These are phyloP conservation scores for Brassica incana DNA, from an alignment of 345 rosid genomes.

Conservation along the genomic window DNA sequence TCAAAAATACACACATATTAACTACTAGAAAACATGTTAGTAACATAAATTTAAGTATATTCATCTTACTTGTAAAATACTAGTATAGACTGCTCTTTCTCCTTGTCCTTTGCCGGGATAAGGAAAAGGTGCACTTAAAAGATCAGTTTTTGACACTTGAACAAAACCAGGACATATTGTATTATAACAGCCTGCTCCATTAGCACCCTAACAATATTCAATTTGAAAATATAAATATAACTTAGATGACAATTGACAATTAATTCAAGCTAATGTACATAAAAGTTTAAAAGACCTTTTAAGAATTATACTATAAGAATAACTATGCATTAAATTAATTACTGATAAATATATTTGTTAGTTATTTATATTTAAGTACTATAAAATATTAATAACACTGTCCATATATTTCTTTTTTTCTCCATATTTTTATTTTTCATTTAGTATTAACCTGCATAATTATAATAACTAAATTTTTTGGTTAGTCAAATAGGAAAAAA, in stretches of 20 bases:
- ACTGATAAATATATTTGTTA: not conserved
- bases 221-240: not conserved
- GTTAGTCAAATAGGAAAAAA: not conserved
- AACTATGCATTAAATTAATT: not conserved
- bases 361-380: no score
- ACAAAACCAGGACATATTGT: constrained; percentile 26
- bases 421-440: no score
- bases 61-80: constrained; percentile 6
- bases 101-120: not conserved
- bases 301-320: not conserved
- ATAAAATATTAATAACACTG: no score
- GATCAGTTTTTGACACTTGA: constrained; percentile 15
- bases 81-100: not conserved
- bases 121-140: not conserved
- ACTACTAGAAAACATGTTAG: not conserved
- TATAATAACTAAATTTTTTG: not conserved
- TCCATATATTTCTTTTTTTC: not conserved
- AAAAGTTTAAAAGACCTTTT: not conserved
- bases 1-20: not conserved
- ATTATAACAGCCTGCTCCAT: constrained; percentile 26
- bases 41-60: not conserved
- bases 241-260: not conserved
- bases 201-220: constrained; percentile 16
- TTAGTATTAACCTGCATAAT: not conserved
- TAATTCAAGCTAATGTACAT: not conserved